These are phyloP conservation scores for Aspergillus funiculosus DNA, from an alignment of 495 filamentous ascomycete genomes.

Conservation along the genomic window DNA sequence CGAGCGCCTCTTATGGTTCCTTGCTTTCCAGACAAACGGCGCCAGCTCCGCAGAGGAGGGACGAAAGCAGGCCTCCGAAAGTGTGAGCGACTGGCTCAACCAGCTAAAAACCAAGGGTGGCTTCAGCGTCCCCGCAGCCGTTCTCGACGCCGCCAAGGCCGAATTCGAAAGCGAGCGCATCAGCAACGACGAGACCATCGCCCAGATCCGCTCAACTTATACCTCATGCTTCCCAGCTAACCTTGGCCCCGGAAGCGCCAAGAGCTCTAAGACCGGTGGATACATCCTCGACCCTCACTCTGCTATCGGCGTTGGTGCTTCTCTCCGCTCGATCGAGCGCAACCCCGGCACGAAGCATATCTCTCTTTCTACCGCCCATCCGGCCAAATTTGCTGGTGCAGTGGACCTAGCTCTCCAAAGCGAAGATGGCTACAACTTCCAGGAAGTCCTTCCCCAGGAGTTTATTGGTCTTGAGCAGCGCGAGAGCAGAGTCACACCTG, in stretches of 20 bases:
- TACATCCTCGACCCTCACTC: slow-evolving; percentile 93
- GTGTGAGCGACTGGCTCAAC: slow-evolving; percentile 65
- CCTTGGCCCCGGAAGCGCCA: slow-evolving; percentile 26
- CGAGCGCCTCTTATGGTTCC: slow-evolving; percentile 90
- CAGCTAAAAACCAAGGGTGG: slow-evolving; percentile 71
- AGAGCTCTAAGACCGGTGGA: slow-evolving; percentile 30
- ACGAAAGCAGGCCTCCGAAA: slow-evolving; percentile 44
- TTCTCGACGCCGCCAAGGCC: slow-evolving; percentile 57
- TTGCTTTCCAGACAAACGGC: slow-evolving; percentile 54
- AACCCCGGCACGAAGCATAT: slow-evolving; percentile 55
- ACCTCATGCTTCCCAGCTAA: slow-evolving; percentile 32
- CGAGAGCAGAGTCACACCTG: slow-evolving; percentile 32
- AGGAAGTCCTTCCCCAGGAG: slow-evolving; percentile 69
- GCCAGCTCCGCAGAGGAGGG: slow-evolving; percentile 25
- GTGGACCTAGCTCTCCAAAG: slow-evolving; percentile 68
- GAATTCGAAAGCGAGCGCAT: slow-evolving; percentile 82
- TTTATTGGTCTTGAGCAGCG: slow-evolving; percentile 67
- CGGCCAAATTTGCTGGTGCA: slow-evolving; percentile 81
- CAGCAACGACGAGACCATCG: slow-evolving; percentile 68
- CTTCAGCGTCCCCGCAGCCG: slow-evolving; percentile 65
- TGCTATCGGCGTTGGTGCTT: slow-evolving; percentile 74
- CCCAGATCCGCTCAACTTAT: slow-evolving; percentile 66
- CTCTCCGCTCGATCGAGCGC: slow-evolving; percentile 57
- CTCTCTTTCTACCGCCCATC: slow-evolving; percentile 84
- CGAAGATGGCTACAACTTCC: slow-evolving; percentile 62